phyloP scores from a whole-genome alignment of 371 early-diverging fungal species.

The Nematocida homosporus region DNA sequence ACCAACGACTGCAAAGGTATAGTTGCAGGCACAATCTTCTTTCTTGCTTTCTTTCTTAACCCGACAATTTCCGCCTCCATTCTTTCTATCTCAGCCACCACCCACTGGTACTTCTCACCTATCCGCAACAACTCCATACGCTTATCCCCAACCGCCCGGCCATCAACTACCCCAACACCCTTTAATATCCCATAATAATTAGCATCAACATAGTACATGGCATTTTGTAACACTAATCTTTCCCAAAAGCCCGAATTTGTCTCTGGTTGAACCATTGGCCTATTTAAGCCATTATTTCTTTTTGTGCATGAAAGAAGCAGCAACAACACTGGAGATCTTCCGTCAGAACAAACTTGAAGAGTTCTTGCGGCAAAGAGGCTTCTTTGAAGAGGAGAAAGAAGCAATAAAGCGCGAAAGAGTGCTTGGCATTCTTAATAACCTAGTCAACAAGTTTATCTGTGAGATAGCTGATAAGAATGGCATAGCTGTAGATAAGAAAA shows the following conservation, averaged over 20 bases:
- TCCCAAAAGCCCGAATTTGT: too few relatives aligned
- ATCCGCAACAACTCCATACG: too few relatives aligned
- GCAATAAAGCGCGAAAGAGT: constrained; percentile 70
- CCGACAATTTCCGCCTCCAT: not conserved
- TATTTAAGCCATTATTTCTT: not conserved
- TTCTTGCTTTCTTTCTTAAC: constrained; percentile 5
- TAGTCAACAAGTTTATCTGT: constrained; percentile 65
- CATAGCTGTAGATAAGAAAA: constrained; percentile 75
- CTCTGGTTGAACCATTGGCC: too few relatives aligned
- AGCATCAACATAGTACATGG: constrained; percentile 38
- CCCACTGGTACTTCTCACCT: too few relatives aligned
- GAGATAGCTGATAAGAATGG: constrained; percentile 64
- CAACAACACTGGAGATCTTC: constrained; percentile 25
- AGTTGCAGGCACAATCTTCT: not conserved
- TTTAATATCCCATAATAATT: too few relatives aligned
- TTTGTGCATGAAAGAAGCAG: constrained; percentile 55
- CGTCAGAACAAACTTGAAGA: constrained; percentile 47
- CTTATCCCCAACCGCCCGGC: too few relatives aligned
- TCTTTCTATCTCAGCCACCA: constrained; percentile 13
- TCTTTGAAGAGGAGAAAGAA: constrained; percentile 69
- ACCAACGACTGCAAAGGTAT: constrained; percentile 11
- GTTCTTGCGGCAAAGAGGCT: constrained; percentile 59
- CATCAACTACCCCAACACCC: too few relatives aligned
- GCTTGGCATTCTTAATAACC: constrained; percentile 63
- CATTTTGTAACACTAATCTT: constrained; percentile 14